Evolutionary conservation across 2,329 filamentous ascomycete species (phyloP).

Genomic region (Aspergillus tubingensis): DNA sequence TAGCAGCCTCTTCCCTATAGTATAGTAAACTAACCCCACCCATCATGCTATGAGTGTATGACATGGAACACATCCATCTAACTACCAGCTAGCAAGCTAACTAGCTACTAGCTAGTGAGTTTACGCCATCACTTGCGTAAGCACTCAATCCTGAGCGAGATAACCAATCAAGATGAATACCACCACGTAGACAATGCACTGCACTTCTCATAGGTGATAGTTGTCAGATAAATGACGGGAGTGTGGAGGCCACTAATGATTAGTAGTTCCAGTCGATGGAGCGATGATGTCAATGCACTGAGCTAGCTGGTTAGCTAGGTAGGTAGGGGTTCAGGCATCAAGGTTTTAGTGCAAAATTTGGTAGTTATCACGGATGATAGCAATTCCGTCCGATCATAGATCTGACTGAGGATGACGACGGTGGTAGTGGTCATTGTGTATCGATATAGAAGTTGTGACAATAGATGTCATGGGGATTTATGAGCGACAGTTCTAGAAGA

Average conservation of each 20-base stretch:
- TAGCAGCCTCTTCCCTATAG: too few relatives aligned
- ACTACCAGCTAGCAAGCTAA: neutral
- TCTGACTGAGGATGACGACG: too few relatives aligned
- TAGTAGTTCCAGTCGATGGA: neutral
- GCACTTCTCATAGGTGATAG: too few relatives aligned
- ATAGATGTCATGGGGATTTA: too few relatives aligned
- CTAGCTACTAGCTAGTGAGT: neutral
- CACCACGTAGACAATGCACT: too few relatives aligned
- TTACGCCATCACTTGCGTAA: slow-evolving; percentile 1
- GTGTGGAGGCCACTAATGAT: neutral
- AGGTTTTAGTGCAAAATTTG: too few relatives aligned
- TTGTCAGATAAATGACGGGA: neutral
- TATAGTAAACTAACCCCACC: too few relatives aligned
- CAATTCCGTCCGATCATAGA: too few relatives aligned
- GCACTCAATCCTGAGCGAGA: neutral
- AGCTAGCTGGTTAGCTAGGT: neutral
- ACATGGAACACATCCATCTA: neutral
- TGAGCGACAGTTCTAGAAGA: neutral
- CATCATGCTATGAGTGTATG: neutral
- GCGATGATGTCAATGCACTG: neutral
- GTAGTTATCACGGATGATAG: too few relatives aligned
- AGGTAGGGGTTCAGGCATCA: too few relatives aligned
- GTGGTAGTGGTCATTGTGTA: too few relatives aligned
- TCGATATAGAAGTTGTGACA: too few relatives aligned
- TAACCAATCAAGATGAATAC: neutral